Evolutionary conservation across 306 rosid genomes (phyloP), one percentile per base, ranked within the genome.

Genomic region (Castanea sativa): DNA sequence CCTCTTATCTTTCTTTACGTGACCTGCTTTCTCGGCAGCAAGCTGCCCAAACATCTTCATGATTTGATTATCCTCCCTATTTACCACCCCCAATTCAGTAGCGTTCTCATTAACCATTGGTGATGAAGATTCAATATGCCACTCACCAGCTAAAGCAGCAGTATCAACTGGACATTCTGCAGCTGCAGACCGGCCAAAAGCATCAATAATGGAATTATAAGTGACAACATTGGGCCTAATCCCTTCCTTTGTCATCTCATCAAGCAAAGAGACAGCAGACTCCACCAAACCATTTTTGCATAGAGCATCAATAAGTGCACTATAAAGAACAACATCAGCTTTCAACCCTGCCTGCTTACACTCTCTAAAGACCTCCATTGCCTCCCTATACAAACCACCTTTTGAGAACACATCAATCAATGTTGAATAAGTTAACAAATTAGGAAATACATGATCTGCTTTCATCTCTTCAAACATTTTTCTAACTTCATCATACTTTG

Each of bases 321-420:
- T 91, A 35, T 92, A 95, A 49, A 95, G 94, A 76, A 95, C 98
- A 60, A 95, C 97, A 41, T 95, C 99, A 32, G 89, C 92, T 83
- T 87, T 88, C 80, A 91, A 65, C n/a, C 96, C 95, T 73, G 89
- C 86, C 64, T 33, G 75, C 85, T 83, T 95, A 81, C 90, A 93
- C 87, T 90, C 93, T 73, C 76, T 85, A 73, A 91, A 91, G 76
- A 85, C 83, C 79, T 79, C 83, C 91, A 95, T 86, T 12, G 94
- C 98, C 76, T 95, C 94, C 64, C 15, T 55, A 56, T 91, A 90
- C 87, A 90, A 78, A 71, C 94, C 88, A 75, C 96, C 98, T 85
- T 95, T 93, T 41, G 92, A 90, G 83, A 86, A 95, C 61, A 85
- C 88, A 80, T 93, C 92, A 61, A 93, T 90, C 87, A 95, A 53